Base-by-base conservation (phyloP, 2,329 filamentous ascomycete species). In the Fusarium setosum region DNA sequence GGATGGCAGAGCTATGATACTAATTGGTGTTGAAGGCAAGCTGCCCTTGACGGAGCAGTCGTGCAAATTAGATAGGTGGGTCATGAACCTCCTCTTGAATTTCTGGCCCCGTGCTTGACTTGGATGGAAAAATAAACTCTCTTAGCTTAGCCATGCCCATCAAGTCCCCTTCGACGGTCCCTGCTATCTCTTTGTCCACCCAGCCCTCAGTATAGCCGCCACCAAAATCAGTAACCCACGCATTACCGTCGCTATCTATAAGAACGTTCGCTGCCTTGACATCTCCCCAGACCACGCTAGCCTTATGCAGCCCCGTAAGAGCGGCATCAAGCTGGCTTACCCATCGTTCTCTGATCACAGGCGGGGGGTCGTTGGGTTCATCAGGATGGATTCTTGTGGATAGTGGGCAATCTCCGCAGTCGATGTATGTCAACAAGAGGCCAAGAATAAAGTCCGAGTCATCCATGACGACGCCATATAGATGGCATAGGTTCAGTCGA, bases 381-480 rank as follows among this genome's bases (percentile, higher is more conserved):
- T 35, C 32, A 1, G 42, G 51, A 15, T 35, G 15, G 15, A 63
- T 45, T 35, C 37, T 59, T 3, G 32, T 40, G 3, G 47, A 53
- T 4, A 65, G 9, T 4, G 51, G 55, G 9, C 32, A 37, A n/a
- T 23, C 29, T 3, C 42, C 31, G 12, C 32, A 45, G 24, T 61
- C 35, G 24, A 70, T 44, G 17, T 65, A 45, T 10, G 52, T 61
- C 4, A 71, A 45, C 10, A 71, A 38, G 9, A 68, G 18, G 4
- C 67, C 48, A 23, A 63, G 59, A 4, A 67, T 60, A 6, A 66
- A 65, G 3, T 49, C 56, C 8, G 11, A 11, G 2, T 65, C 56
- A 50, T 71, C 61, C 29, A 61, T 56, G 4, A 70, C 56, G 15
- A 71, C 50, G 8, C 72, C 66, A 15, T 69, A 49, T 9, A 72